These are phyloP conservation scores for Nymphaea colorata DNA, from an alignment of 164 flowering plant species.

Conservation along the genomic window DNA sequence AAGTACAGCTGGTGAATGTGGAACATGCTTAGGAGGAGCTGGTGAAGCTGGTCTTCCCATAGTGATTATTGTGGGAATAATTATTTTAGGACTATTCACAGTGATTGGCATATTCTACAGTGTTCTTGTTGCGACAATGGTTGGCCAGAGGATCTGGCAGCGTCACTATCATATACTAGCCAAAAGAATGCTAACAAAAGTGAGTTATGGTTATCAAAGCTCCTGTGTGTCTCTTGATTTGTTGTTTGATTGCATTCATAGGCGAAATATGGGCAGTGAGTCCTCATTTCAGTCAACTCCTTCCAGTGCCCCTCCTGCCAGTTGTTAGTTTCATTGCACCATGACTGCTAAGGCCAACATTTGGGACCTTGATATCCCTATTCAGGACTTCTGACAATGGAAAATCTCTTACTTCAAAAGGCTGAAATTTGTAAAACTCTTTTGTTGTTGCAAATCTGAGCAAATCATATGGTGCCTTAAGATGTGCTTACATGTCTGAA, in stretches of 20 bases:
- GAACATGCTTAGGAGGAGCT: slow-evolving; percentile 79
- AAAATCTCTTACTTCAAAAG: too few relatives aligned
- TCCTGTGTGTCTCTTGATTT: background rate
- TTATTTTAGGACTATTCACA: slow-evolving; percentile 82
- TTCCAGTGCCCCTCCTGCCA: background rate
- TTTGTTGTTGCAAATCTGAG: too few relatives aligned
- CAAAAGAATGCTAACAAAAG: slow-evolving; percentile 96
- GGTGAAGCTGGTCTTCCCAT: slow-evolving; percentile 97
- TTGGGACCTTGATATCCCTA: background rate
- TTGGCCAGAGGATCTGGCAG: slow-evolving; percentile 98
- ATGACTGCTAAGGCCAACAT: background rate
- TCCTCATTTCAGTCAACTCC: too few relatives aligned
- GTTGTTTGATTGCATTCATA: background rate
- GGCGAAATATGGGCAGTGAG: too few relatives aligned
- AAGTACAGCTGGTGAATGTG: slow-evolving; percentile 81
- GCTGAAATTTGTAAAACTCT: too few relatives aligned
- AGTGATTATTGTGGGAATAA: slow-evolving; percentile 66
- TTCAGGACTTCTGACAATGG: too few relatives aligned
- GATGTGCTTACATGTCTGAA: too few relatives aligned
- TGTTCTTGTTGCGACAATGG: slow-evolving; percentile 97
- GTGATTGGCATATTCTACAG: slow-evolving; percentile 96
- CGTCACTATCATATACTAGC: slow-evolving; percentile 98
- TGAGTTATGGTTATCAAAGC: slow-evolving; percentile 20
- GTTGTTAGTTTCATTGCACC: background rate
- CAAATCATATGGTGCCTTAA: too few relatives aligned